Conservation (phyloP, 208 protist genomes). For the Plasmodiophora brassicae region DNA sequence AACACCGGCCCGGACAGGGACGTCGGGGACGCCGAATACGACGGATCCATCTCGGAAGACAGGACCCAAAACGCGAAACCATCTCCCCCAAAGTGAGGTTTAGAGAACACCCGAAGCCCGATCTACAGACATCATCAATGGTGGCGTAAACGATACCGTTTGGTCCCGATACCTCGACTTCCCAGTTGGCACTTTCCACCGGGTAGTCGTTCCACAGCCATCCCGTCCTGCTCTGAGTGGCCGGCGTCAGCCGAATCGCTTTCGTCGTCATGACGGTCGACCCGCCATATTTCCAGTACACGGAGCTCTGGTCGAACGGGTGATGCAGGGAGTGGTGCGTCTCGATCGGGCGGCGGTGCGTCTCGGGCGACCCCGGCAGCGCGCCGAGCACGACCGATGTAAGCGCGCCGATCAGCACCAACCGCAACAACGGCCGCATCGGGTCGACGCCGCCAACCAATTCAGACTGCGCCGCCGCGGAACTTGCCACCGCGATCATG, state of each 20-base stretch:
- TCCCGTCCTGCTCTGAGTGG: slow-evolving; percentile 17
- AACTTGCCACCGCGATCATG: too few relatives aligned
- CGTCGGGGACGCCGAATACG: neutral
- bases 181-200: slow-evolving; percentile 40
- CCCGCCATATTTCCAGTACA: slow-evolving; percentile 44
- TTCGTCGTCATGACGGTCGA: slow-evolving; percentile 30
- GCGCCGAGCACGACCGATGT: too few relatives aligned
- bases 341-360: slow-evolving; percentile 36
- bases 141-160: too few relatives aligned
- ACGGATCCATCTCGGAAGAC: slow-evolving; percentile 29
- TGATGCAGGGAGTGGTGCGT: slow-evolving; percentile 38
- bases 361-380: neutral
- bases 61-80: slow-evolving; percentile 47
- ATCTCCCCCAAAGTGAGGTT: slow-evolving; percentile 39
- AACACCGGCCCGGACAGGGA: slow-evolving; percentile 32
- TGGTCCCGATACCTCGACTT: slow-evolving; percentile 37
- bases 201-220: slow-evolving; percentile 47
- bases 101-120: neutral
- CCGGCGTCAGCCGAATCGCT: slow-evolving; percentile 21
- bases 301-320: slow-evolving; percentile 39
- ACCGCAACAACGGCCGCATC: too few relatives aligned
- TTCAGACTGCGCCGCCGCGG: too few relatives aligned
- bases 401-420: too few relatives aligned
- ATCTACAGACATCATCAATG: neutral
- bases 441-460: too few relatives aligned